A percentile compares a stretch with the other conserved stretches of the same genome.
phyloP scores from a whole-genome alignment of 805 yeast genomes.

The Saccharomyces eubayanus region DNA sequence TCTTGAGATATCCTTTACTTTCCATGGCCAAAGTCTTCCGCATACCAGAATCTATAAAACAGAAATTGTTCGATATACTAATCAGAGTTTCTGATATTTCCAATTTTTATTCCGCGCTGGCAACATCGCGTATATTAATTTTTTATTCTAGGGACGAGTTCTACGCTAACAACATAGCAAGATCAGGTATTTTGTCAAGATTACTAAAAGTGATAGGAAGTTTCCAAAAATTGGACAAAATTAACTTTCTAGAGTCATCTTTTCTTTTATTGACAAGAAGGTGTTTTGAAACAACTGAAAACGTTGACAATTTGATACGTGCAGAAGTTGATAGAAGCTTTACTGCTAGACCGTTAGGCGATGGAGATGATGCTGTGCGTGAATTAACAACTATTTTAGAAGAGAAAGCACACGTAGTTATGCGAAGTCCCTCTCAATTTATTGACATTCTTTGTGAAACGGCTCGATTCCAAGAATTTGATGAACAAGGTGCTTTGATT shows the following conservation, averaged over 20 bases:
- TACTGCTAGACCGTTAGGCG: slow-evolving; percentile 28
- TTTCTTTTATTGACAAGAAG: slow-evolving; percentile 53
- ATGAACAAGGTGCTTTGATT: slow-evolving; percentile 29
- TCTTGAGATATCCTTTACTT: slow-evolving; percentile 11
- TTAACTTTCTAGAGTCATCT: slow-evolving; percentile 38
- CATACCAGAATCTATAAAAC: slow-evolving; percentile 17
- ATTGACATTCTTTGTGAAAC: slow-evolving; percentile 37
- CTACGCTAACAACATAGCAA: slow-evolving; percentile 35
- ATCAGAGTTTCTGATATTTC: slow-evolving; percentile 35
- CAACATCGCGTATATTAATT: slow-evolving; percentile 47
- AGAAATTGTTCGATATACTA: slow-evolving; percentile 38
- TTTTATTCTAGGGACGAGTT: slow-evolving; percentile 42
- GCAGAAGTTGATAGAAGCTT: slow-evolving; percentile 44
- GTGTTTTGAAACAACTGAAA: slow-evolving; percentile 54
- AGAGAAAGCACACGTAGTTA: slow-evolving; percentile 40
- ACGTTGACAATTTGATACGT: slow-evolving; percentile 41
- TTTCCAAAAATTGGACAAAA: slow-evolving; percentile 31
- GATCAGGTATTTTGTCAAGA: slow-evolving; percentile 40
- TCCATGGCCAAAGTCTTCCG: slow-evolving; percentile 17
- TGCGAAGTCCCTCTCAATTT: slow-evolving; percentile 43
- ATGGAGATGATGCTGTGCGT: slow-evolving; percentile 30
- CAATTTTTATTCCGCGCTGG: slow-evolving; percentile 41
- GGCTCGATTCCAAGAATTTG: slow-evolving; percentile 39
- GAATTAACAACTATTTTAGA: slow-evolving; percentile 41
- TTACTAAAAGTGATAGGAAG: slow-evolving; percentile 40